Conservation (phyloP, 73 alveolate species). For the Paramecium biaurelia region DNA sequence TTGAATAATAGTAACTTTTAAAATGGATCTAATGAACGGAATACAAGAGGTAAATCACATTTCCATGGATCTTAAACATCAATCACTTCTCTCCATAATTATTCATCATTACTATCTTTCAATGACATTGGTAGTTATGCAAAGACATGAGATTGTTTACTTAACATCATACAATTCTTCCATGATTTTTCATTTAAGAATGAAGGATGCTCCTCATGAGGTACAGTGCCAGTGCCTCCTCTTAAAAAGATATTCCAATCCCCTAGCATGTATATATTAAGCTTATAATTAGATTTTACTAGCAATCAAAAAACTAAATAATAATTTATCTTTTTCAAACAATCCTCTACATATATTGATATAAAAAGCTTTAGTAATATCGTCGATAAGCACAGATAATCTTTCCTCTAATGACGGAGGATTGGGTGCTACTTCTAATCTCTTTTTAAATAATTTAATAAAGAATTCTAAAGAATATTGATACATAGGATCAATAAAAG, state of each 20-base stretch:
- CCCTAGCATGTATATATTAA: conserved; percentile 73
- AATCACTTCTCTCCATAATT: conserved; percentile 52
- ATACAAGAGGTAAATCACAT: conserved; percentile 64
- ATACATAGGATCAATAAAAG: conserved; percentile 98
- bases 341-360: conserved; percentile 99
- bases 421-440: conserved; percentile 94
- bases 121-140: conserved; percentile 75
- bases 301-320: conserved; percentile 92
- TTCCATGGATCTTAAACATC: conserved; percentile 60
- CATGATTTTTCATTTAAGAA: conserved; percentile 58
- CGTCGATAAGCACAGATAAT: conserved; percentile 88
- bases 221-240: conserved; percentile 85
- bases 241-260: conserved; percentile 97
- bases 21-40: conserved; percentile 91
- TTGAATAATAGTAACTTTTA: conserved; percentile 89
- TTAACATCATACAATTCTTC: neutral
- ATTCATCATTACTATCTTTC: conserved; percentile 66
- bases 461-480: conserved; percentile 99
- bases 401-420: conserved; percentile 87
- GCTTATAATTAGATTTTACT: conserved; percentile 83
- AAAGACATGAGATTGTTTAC: conserved; percentile 57
- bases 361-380: conserved; percentile 96
- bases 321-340: conserved; percentile 97
- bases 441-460: conserved; percentile 94
- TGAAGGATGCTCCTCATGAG: conserved; percentile 75